These are phyloP conservation scores for Fusarium ramigenum DNA, from an alignment of 2,329 filamentous ascomycete genomes.

Conservation along the genomic window DNA sequence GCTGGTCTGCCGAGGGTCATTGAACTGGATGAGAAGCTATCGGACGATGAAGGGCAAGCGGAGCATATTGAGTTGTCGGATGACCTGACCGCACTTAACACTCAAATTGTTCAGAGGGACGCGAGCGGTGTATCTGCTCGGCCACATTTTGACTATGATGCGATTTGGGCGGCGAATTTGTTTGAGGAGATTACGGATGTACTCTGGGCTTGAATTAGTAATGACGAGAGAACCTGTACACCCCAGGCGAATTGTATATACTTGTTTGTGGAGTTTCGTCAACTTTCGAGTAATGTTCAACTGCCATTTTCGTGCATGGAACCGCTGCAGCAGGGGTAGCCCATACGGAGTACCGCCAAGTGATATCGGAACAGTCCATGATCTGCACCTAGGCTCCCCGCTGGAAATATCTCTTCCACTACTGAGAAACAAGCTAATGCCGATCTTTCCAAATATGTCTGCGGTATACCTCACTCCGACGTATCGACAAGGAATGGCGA, in stretches of 20 bases:
- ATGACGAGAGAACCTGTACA: accelerated
- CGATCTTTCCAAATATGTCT: background rate
- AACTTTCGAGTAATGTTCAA: background rate
- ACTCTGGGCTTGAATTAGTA: background rate
- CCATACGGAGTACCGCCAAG: no score
- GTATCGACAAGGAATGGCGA: background rate
- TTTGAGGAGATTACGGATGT: conserved; percentile 16
- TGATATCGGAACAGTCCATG: background rate
- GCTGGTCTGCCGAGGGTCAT: background rate
- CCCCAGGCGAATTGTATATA: accelerated
- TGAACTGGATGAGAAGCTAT: background rate
- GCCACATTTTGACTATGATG: conserved; percentile 9
- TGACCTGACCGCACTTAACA: accelerated
- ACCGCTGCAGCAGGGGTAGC: background rate
- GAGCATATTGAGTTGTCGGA: accelerated
- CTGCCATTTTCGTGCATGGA: background rate
- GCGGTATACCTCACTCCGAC: background rate
- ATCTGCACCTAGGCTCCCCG: background rate
- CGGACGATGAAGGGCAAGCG: accelerated
- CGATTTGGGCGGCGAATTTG: conserved; percentile 14
- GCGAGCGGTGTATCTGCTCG: background rate
- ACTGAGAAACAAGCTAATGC: background rate
- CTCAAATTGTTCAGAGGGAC: background rate
- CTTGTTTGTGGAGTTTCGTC: background rate
- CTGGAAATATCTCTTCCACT: background rate